phyloP scores from a whole-genome alignment of 78 protist genomes.

The Cavenderia fasciculata region DNA sequence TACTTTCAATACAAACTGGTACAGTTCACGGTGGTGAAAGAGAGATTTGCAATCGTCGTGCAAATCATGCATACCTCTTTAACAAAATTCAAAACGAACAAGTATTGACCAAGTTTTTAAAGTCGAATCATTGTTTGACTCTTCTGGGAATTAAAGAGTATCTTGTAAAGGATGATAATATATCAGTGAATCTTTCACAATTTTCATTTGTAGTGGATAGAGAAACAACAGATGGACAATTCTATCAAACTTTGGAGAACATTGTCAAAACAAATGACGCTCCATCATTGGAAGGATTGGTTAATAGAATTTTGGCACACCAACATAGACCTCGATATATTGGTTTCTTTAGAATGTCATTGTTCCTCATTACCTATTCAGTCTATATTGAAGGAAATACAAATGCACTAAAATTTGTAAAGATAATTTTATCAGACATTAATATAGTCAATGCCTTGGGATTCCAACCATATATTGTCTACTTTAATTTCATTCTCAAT shows the following conservation, averaged over 20 bases:
- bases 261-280: not conserved
- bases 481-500: not conserved
- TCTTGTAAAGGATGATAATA: not conserved
- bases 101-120: not conserved
- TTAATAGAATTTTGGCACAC: not conserved
- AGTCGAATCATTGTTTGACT: not conserved
- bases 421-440: not conserved
- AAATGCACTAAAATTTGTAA: not conserved
- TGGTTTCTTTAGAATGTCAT: constrained; percentile 32
- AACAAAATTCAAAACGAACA: not conserved
- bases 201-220: not conserved
- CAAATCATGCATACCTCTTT: not conserved
- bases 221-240: not conserved
- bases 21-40: too few species aligned
- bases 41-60: too few species aligned
- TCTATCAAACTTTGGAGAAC: not conserved
- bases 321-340: not conserved
- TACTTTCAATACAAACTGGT: too few species aligned
- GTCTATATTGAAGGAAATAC: not conserved
- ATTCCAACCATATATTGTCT: not conserved
- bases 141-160: not conserved
- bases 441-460: not conserved
- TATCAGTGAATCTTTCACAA: not conserved
- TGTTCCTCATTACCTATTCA: constrained; percentile 8
- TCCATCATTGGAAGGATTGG: not conserved